Evolutionary conservation across 139 green algal species (phyloP), one percentile per base, ranked within the genome.

Genomic region (Yamagishiella unicocca): DNA sequence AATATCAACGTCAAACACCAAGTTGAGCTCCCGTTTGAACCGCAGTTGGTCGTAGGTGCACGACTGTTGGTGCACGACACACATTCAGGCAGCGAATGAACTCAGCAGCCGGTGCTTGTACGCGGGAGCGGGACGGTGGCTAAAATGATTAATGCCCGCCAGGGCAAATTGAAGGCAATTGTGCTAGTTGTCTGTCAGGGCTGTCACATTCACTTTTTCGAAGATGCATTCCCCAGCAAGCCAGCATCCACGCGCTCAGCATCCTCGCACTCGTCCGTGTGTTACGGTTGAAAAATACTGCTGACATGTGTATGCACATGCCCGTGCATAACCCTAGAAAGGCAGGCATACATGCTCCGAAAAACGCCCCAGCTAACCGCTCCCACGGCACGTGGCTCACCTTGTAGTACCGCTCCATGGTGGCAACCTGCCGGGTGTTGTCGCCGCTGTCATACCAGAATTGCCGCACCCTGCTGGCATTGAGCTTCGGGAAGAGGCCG

Each of bases 341-440:
- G n/a, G n/a, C n/a, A n/a, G n/a, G n/a, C n/a, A n/a, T n/a, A n/a
- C n/a, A n/a, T n/a, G n/a, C n/a, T n/a, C n/a, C n/a, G n/a, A n/a
- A n/a, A n/a, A n/a, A n/a, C n/a, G n/a, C n/a, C n/a, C n/a, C n/a
- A n/a, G n/a, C n/a, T n/a, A n/a, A n/a, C n/a, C n/a, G n/a, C n/a
- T n/a, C n/a, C n/a, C n/a, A n/a, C n/a, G n/a, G n/a, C n/a, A n/a
- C n/a, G n/a, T 17, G 50, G 14, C 70, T 62, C 43, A 80, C 72
- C 4, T 40, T 80, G 42, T 80, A 80, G n/a, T 80, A 80, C 0
- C 72, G 72, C 72, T 80, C 43, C 43, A 80, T 24, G 43, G 72
- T 80, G 10, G 72, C 72, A 25, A 62, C 43, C 14, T 64, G 42
- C 27, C 25, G 42, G 2, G 43, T 43, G 42, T 64, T 64, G 29